These are phyloP conservation scores for Penicillium taxi DNA, from an alignment of 495 filamentous ascomycete species.

Conservation along the genomic window DNA sequence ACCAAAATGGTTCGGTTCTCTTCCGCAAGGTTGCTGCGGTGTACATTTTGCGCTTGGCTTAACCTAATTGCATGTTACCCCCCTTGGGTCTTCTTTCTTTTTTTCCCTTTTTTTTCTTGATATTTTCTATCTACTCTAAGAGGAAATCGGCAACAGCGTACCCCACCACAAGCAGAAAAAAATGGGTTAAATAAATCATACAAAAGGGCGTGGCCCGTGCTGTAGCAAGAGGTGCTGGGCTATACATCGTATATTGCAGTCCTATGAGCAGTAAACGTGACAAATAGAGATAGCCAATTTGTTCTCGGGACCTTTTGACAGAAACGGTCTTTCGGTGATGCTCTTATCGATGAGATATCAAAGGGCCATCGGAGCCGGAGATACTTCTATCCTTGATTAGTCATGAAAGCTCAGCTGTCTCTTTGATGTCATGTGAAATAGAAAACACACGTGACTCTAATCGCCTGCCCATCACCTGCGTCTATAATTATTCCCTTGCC, in stretches of 20 bases:
- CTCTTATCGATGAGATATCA: constrained; percentile 20
- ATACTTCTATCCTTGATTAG: too few species aligned
- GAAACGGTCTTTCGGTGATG: constrained; percentile 22
- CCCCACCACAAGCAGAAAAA: constrained; percentile 9
- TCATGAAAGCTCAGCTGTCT: neutral
- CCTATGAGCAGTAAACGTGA: constrained; percentile 21
- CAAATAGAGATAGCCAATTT: constrained; percentile 25
- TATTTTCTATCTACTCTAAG: neutral
- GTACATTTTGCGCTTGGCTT: constrained; percentile 2
- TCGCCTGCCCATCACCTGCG: constrained; percentile 11
- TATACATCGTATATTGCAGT: constrained; percentile 22
- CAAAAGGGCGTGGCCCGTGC: constrained; percentile 12
- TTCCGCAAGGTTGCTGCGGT: constrained; percentile 11
- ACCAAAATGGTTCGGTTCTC: constrained; percentile 1
- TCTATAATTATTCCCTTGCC: neutral
- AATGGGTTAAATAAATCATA: constrained; percentile 11
- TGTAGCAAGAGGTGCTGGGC: too few species aligned
- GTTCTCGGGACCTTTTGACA: constrained; percentile 5
- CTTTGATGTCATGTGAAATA: constrained; percentile 25
- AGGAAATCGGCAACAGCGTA: constrained; percentile 5
- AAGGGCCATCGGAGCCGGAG: neutral
- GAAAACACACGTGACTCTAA: constrained; percentile 14
- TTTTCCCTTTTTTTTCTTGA: neutral
- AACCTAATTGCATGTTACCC: neutral
- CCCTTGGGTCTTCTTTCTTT: neutral